Evolutionary conservation across 768 basidiomycete genomes (phyloP), one percentile per base, ranked within the genome.

Genomic region (Epithele typhae): DNA sequence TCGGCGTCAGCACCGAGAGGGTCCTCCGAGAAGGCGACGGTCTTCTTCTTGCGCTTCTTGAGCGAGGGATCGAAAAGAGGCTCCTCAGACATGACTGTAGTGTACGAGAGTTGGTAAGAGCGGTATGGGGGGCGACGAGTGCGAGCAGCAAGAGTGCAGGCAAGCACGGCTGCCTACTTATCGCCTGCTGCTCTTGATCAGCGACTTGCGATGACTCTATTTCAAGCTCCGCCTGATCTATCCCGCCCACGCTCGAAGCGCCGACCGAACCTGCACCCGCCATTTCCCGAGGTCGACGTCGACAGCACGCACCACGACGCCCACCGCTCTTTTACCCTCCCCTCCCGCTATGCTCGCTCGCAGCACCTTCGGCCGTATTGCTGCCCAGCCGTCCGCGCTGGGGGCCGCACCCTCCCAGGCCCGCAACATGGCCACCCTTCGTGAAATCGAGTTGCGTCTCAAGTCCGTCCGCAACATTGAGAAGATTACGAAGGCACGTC

Each of bases 381-480:
- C 64, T 42, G 48, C 54, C 37, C 71, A 73, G 63, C 67, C 69
- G 48, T 56, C 64, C 34, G 61, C 63, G 57, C 63, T 68, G 55
- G 69, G 65, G 50, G 67, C 68, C 43, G 67, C 61, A 21, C 70
- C 69, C 25, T 63, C 73, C 56, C 65, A 67, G 55, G 81, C 84
- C 62, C 82, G 88, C 60, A 92, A 87, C 70, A 92, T 92, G 93
- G 96, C 95, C 34, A 98, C 96, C 51, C 84, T 99, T 56, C 87
- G 93, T 56, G 95, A 99, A 74, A 88, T 99, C 63, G 95, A 99
- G 76, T 70, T 91, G 67, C 85, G 95, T 60, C 79, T 90, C 71
- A 91, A 95, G 82, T 96, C 92, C 38, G 95, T 97, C 62, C 78
- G 79, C 68, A 96, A 96, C 75, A 95, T 95, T 66, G 92, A 96